Evolutionary conservation across 2,329 filamentous ascomycete genomes (phyloP), one percentile per base, ranked within the genome.

Genomic region (Amphichorda felina): DNA sequence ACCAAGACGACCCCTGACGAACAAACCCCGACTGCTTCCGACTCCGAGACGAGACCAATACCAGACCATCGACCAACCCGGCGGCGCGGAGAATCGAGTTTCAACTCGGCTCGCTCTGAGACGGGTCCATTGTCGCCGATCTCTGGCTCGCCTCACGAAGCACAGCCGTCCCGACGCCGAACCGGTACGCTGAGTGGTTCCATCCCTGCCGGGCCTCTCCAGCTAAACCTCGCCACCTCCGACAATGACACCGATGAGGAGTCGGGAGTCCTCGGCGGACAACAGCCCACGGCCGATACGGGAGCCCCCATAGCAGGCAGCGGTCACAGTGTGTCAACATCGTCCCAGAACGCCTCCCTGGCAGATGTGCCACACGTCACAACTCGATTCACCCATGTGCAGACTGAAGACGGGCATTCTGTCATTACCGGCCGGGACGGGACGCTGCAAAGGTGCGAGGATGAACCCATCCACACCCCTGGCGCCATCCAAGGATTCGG

Each of bases 391-490:
- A 82, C 79, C 45, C 84, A 94, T 50, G 65, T 82, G 4, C 62
- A 80, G 18, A 87, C 82, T 0, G 75, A 82, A 2, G 81, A 77
- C 13, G 86, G 86, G 0, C 85, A 94, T 57, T 76, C 81, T 18
- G 72, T 94, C 21, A 83, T 94, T 36, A 91, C 84, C 1, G 86
- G 86, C 5, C 70, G 81, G 37, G 77, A 85, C 36, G 79, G 76
- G 2, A 73, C 69, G 1, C 60, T 91, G 30, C 82, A 93, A 50
- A 72, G 76, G 35, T 94, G 87, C 50, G 87, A 94, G 54, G 87
- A 94, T 48, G 87, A 94, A 48, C 86, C 87, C 0, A 94, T 94
- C 18, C 85, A 89, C 44, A 80, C 86, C 1, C 87, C 87, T 1
- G 86, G 86, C 24, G 82, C 83, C 2, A 61, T 88, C 1, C 87